Conservation (phyloP, 2,329 filamentous ascomycete species). For the Alternaria brassicae region DNA sequence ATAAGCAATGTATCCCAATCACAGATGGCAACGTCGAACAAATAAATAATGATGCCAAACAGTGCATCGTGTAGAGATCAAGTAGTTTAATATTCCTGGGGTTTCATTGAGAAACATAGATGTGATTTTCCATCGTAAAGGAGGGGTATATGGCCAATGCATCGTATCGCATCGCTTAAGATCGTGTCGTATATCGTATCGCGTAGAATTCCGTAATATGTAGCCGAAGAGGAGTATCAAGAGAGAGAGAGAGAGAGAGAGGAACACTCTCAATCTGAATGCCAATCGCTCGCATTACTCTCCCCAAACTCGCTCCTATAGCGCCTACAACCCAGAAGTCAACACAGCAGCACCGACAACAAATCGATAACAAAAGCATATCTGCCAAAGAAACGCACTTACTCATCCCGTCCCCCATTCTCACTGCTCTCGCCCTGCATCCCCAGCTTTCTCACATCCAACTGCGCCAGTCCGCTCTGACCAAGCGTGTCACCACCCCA, state of each 20-base stretch:
- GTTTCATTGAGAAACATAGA: neutral
- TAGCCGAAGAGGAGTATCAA: neutral
- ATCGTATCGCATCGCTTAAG: neutral
- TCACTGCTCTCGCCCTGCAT: conserved; percentile 35
- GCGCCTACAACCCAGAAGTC: conserved; percentile 13
- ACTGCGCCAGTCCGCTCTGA: conserved; percentile 34
- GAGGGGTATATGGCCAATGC: conserved; percentile 1
- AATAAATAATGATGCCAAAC: neutral
- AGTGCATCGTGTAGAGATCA: neutral
- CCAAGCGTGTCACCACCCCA: conserved; percentile 45
- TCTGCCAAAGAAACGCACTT: conserved; percentile 15
- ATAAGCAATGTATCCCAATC: neutral
- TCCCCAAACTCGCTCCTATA: conserved; percentile 32
- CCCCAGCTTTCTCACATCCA: conserved; percentile 20
- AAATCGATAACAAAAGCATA: neutral
- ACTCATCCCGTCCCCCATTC: conserved; percentile 32
- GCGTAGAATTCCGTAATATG: conserved; percentile 1
- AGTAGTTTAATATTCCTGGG: neutral
- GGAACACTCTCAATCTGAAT: conserved; percentile 19
- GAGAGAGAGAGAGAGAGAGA: neutral
- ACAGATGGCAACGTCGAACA: neutral
- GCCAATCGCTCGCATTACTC: conserved; percentile 32
- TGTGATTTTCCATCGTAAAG: neutral
- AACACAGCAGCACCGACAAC: conserved; percentile 7
- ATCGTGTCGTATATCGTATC: neutral